Evolutionary conservation across 192 early-diverging fungal species (phyloP), one percentile per base, ranked within the genome.

Genomic region (Backusella westeae): DNA sequence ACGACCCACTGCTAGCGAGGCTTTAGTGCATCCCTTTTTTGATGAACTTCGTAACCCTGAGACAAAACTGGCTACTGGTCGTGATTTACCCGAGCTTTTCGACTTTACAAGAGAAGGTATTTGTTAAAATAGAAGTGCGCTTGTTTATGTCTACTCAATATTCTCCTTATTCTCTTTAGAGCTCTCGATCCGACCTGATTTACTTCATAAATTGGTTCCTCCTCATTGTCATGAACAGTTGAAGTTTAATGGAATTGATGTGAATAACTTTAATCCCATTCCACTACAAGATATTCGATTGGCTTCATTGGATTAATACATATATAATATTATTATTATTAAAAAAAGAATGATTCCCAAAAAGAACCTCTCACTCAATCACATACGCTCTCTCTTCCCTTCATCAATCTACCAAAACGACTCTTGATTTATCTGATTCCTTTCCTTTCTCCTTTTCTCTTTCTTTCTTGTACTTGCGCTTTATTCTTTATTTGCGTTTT

Each of bases 21-120:
- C 97, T 26, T 89, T 98, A 89, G 87, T 91, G 68, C 93, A 96
- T 77, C 92, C 91, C 38, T 98, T 97, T 86, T 98, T 98, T 88
- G 96, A 98, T 84, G 96, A 97, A 83, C 88, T 98, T 84, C 90
- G 97, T 67, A 82, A 89, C 65, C 94, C 93, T 34, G 90, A 90
- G 39, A 93, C 94, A 17, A 89, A 83, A 78, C 82, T 97, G 76
- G 89, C 92, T 56, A 94, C 89, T 73, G 97, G 95, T 52, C 82
- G 86, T 75, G 90, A 92, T 17, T 85, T 97, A 41, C 97, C 97
- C 4, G 85, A 86, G 79, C 87, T 98, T 63, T 98, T 98, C 86
- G 91, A 97, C 76, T 98, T 98, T 83, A 89, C 90, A 23, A 79
- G 80, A 38, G 81, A 89, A 69, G 92, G 92, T 91, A 32, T 32